Evolutionary conservation across 2,329 filamentous ascomycete species (phyloP).

Genomic region (Beauveria sp.): DNA sequence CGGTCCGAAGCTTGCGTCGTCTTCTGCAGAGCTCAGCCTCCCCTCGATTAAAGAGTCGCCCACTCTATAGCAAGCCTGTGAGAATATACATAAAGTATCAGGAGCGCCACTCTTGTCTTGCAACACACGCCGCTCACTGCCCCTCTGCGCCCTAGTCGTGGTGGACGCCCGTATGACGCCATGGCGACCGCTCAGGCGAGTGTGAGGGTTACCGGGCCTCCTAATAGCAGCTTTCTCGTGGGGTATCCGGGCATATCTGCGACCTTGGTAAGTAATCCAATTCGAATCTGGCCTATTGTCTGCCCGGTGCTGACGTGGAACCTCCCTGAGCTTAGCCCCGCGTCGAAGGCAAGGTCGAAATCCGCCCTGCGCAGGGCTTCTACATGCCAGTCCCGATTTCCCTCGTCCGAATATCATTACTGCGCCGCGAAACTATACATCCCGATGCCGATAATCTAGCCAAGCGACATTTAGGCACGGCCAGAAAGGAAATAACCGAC

Average conservation of each 20-base stretch:
- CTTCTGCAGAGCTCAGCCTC: not conserved
- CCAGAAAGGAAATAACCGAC: slow-evolving; percentile 83
- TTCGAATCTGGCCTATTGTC: not conserved
- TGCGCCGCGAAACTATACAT: slow-evolving; percentile 91
- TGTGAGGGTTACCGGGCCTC: slow-evolving; percentile 93
- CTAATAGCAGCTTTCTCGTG: slow-evolving; percentile 93
- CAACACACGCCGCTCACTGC: not conserved
- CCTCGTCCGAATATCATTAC: slow-evolving; percentile 87
- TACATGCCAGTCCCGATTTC: slow-evolving; percentile 87
- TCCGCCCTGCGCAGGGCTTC: slow-evolving; percentile 75
- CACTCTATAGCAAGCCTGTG: not conserved
- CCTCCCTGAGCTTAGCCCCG: slow-evolving; percentile 57
- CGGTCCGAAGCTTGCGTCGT: not conserved
- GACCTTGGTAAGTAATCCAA: slow-evolving; percentile 66
- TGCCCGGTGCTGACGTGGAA: slow-evolving; percentile 15
- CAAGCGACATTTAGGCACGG: slow-evolving; percentile 83
- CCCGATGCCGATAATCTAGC: slow-evolving; percentile 90
- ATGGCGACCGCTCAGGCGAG: slow-evolving; percentile 29
- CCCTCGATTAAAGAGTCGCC: not conserved
- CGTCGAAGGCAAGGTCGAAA: slow-evolving; percentile 96
- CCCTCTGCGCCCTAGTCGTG: slow-evolving; percentile 5
- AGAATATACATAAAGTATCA: not conserved
- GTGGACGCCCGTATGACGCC: slow-evolving; percentile 54
- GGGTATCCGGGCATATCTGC: slow-evolving; percentile 97
- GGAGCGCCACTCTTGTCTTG: not conserved